These are phyloP conservation scores for Fusarium sublunatum DNA, from an alignment of 2,329 filamentous ascomycete genomes.

Conservation along the genomic window DNA sequence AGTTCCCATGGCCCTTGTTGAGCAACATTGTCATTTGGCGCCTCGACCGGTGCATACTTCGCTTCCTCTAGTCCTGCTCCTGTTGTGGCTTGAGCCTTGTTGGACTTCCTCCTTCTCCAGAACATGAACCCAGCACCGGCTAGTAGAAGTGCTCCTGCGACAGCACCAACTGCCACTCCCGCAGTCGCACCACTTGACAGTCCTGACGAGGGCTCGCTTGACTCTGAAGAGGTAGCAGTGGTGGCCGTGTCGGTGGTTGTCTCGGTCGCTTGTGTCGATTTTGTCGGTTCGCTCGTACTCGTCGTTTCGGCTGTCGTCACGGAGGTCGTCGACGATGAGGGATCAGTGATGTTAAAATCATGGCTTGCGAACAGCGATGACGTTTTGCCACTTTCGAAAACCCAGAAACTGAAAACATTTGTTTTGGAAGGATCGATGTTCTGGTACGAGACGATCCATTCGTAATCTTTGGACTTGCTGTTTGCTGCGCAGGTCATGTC, in stretches of 20 bases:
- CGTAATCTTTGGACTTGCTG: conserved; percentile 13
- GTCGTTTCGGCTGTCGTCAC: too few species aligned
- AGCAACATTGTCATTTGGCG: not conserved
- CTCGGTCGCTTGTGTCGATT: not conserved
- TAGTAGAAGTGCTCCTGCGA: not conserved
- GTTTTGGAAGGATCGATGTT: conserved; percentile 4
- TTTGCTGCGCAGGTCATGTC: not conserved
- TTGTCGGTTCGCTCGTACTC: not conserved
- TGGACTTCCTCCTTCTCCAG: not conserved
- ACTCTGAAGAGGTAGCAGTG: not conserved
- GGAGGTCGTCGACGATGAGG: not conserved
- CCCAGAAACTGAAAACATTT: conserved; percentile 10
- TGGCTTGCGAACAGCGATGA: not conserved
- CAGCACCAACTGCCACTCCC: not conserved
- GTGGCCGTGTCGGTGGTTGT: not conserved
- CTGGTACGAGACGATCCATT: conserved; percentile 14
- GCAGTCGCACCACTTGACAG: not conserved
- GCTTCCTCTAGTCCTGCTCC: not conserved
- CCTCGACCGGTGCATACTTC: not conserved
- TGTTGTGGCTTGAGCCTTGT: fast-evolving
- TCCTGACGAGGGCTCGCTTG: fast-evolving
- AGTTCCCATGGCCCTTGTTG: conserved; percentile 5
- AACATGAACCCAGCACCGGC: conserved; percentile 3
- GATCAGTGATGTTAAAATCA: conserved; percentile 18
- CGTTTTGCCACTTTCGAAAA: conserved; percentile 9